Conservation (phyloP, 225 moss, liverwort and hornwort genomes). For the Ulota crispa region DNA sequence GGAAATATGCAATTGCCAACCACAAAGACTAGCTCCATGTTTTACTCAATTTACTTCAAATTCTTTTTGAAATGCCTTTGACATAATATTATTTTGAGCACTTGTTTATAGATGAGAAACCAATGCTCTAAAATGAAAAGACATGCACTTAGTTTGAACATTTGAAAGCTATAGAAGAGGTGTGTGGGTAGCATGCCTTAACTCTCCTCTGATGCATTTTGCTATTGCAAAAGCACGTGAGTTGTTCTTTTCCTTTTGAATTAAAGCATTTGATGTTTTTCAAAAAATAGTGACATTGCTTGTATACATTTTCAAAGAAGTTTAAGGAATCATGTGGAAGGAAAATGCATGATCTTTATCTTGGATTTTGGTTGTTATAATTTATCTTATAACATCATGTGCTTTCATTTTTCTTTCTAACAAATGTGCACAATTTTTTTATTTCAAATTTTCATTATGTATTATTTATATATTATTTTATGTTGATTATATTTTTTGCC, state of each 20-base stretch:
- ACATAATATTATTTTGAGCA: background rate
- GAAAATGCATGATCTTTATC: background rate
- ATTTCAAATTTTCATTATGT: background rate
- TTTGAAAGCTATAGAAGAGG: constrained; percentile 99
- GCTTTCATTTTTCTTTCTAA: background rate
- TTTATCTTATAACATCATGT: background rate
- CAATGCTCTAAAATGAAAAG: constrained; percentile 96
- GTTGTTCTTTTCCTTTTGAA: background rate
- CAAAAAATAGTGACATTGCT: background rate
- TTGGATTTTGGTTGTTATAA: background rate
- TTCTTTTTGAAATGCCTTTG: too few relatives aligned
- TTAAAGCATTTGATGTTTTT: background rate
- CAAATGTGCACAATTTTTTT: background rate
- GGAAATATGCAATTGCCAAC: too few relatives aligned
- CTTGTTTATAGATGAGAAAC: constrained; percentile 83
- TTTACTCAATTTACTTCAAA: too few relatives aligned
- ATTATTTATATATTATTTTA: background rate
- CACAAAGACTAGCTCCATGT: too few relatives aligned
- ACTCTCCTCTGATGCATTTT: constrained; percentile 82
- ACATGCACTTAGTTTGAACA: constrained; percentile 98
- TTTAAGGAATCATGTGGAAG: constrained; percentile 1
- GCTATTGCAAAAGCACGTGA: constrained; percentile 98
- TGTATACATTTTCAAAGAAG: background rate
- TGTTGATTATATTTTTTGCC: background rate
- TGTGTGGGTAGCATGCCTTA: constrained; percentile 97